phyloP scores from a whole-genome alignment of 257 asterid species.

The Datura wrightii region DNA sequence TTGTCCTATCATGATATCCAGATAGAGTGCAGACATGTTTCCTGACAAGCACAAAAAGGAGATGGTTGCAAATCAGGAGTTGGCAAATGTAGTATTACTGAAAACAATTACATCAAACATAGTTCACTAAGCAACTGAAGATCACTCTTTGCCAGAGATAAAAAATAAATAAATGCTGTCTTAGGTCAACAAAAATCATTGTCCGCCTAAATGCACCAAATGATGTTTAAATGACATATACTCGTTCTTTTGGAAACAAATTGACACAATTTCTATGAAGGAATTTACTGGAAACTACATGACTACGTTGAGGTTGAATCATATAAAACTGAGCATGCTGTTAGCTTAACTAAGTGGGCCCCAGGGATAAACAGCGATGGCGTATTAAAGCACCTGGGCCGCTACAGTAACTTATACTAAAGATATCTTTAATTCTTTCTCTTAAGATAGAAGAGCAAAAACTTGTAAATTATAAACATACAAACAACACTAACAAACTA shows the following conservation, averaged over 20 bases:
- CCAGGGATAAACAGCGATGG: background rate
- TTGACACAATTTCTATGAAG: background rate
- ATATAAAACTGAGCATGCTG: background rate
- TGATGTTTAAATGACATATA: background rate
- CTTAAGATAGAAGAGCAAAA: background rate
- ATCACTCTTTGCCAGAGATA: background rate
- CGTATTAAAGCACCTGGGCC: background rate
- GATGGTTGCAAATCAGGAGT: conserved; percentile 22
- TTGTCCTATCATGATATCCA: conserved; percentile 91
- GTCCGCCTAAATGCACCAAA: background rate
- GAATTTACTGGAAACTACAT: background rate
- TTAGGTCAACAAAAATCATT: background rate
- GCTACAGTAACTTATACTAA: background rate
- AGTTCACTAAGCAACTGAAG: background rate
- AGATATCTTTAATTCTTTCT: background rate
- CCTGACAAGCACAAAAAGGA: conserved; percentile 57
- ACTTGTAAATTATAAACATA: background rate
- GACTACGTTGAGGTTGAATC: background rate
- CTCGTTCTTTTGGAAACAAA: background rate
- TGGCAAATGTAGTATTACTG: background rate
- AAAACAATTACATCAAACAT: background rate
- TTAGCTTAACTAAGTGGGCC: background rate
- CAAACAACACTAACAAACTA: background rate
- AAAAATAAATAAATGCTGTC: background rate
- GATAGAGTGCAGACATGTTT: conserved; percentile 71